Evolutionary conservation across 768 basidiomycete species (phyloP).

Genomic region (Paxillus involutus): DNA sequence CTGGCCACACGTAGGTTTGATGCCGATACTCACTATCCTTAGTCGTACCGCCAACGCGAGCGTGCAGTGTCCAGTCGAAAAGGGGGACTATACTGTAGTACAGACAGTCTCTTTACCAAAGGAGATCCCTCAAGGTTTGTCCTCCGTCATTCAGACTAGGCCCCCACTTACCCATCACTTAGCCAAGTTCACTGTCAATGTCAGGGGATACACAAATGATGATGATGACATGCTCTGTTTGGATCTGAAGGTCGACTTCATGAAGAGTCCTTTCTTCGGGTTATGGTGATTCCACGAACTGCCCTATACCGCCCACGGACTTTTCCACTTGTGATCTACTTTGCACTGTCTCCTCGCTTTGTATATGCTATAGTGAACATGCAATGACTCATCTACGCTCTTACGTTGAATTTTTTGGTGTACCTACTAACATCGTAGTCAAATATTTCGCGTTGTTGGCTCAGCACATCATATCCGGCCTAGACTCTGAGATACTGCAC

Average conservation of each 20-base stretch:
- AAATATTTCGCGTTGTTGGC: too few species aligned
- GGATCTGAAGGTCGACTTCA: slow-evolving; percentile 77
- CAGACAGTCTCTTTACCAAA: slow-evolving; percentile 87
- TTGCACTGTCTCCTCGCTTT: neutral
- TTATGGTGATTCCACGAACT: slow-evolving; percentile 24
- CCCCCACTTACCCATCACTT: slow-evolving; percentile 6
- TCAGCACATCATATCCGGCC: too few species aligned
- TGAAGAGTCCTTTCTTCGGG: slow-evolving; percentile 35
- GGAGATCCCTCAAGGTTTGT: slow-evolving; percentile 82
- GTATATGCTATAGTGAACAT: neutral
- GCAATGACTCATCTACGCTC: too few species aligned
- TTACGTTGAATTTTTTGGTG: too few species aligned
- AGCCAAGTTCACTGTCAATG: slow-evolving; percentile 84
- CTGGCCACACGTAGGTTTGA: neutral
- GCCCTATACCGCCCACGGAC: neutral
- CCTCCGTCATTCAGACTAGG: neutral
- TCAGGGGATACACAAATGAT: slow-evolving; percentile 66
- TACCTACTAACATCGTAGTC: too few species aligned
- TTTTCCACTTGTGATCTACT: neutral
- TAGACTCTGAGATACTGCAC: too few species aligned
- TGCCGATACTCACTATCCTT: slow-evolving; percentile 3
- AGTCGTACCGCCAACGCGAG: slow-evolving; percentile 75
- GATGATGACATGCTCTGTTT: slow-evolving; percentile 82
- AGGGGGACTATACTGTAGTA: slow-evolving; percentile 66
- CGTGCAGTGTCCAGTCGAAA: slow-evolving; percentile 81